These are phyloP conservation scores for Macrolepiota dolichaula DNA, from an alignment of 768 basidiomycete genomes.

Conservation along the genomic window DNA sequence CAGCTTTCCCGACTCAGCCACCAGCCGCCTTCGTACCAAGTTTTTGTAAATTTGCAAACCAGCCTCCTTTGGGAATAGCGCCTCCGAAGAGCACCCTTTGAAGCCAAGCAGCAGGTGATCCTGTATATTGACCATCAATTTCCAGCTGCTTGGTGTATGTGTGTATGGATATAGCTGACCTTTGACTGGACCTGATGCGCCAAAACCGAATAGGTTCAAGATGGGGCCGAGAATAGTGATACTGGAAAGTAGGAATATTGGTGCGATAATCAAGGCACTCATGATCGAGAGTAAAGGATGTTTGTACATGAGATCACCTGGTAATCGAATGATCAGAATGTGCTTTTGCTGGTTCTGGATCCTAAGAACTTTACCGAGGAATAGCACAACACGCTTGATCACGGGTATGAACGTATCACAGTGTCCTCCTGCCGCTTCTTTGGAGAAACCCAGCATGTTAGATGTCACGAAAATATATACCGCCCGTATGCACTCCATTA, in stretches of 20 bases:
- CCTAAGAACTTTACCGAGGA: too few species aligned
- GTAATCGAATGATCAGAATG: too few species aligned
- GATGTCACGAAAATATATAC: not conserved
- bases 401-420: not conserved
- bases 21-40: conserved; percentile 22
- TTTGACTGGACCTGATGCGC: conserved; percentile 27
- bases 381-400: too few species aligned
- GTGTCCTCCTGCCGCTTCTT: conserved; percentile 1
- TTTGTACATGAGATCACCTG: too few species aligned
- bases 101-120: conserved; percentile 30
- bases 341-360: too few species aligned
- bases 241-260: conserved; percentile 24
- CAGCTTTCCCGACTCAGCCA: not conserved
- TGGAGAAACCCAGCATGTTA: not conserved
- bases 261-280: not conserved
- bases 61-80: conserved; percentile 24
- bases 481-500: not conserved
- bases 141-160: not conserved
- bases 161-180: conserved; percentile 17
- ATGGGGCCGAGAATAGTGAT: conserved; percentile 24
- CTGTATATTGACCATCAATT: conserved; percentile 15
- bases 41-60: conserved; percentile 28
- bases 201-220: conserved; percentile 31
- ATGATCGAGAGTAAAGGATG: too few species aligned
- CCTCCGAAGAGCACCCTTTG: conserved; percentile 31